Percentiles rank a stretch among this genome's conserved stretches.
Evolutionary conservation across 1,284 basidiomycete species (phyloP).

Genomic region (Leccinum solheimii): DNA sequence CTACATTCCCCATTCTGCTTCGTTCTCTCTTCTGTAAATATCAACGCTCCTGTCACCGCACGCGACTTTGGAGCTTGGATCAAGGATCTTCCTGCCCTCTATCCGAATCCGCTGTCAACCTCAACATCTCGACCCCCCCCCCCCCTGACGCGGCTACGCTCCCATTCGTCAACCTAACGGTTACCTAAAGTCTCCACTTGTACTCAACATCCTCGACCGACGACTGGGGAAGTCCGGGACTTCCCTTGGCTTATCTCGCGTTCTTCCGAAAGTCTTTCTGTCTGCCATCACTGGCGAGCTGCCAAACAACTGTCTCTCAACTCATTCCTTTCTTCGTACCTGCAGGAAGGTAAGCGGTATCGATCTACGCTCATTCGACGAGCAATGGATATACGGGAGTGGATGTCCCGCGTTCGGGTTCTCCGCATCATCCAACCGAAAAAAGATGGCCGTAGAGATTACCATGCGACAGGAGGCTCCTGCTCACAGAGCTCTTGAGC

Average conservation of each 20-base stretch:
- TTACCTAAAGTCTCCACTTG: slow-evolving; percentile 86
- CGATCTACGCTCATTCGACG: slow-evolving; percentile 87
- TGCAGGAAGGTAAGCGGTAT: slow-evolving; percentile 94
- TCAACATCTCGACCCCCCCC: slow-evolving; percentile 63
- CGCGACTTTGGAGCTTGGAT: no score
- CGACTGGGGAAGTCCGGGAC: slow-evolving; percentile 94
- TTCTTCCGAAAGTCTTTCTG: slow-evolving; percentile 93
- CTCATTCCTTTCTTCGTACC: slow-evolving; percentile 86
- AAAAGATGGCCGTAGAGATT: slow-evolving; percentile 98
- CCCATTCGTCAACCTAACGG: slow-evolving; percentile 76
- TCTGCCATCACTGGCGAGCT: slow-evolving; percentile 93
- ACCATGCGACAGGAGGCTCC: slow-evolving; percentile 88
- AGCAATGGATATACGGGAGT: slow-evolving; percentile 99
- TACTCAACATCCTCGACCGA: slow-evolving; percentile 94
- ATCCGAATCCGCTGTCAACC: slow-evolving; percentile 66
- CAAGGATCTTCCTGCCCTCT: no score
- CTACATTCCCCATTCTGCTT: no score
- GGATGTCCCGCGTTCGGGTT: slow-evolving; percentile 93
- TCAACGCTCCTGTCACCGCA: no score
- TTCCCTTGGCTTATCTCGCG: slow-evolving; percentile 90
- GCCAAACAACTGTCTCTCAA: slow-evolving; percentile 83
- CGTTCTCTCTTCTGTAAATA: no score
- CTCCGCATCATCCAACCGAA: slow-evolving; percentile 91
- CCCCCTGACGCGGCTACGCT: slow-evolving; percentile 78
- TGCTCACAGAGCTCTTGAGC: slow-evolving; percentile 67